These are phyloP conservation scores for Carex littledalei DNA, from an alignment of 176 grass and related monocot genomes.

Conservation along the genomic window DNA sequence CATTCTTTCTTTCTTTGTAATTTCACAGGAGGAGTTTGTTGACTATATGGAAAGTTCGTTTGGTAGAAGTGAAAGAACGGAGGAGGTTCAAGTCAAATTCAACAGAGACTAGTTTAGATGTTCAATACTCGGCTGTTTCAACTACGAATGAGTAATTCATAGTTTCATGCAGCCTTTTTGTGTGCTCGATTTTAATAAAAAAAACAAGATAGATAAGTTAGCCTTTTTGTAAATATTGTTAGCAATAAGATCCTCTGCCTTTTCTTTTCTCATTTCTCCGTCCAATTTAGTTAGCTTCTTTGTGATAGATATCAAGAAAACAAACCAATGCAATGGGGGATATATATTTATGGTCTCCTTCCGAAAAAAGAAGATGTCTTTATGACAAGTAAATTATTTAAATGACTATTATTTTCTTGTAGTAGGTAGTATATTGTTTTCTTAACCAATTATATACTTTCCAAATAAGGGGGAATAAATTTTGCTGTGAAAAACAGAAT, in stretches of 20 bases:
- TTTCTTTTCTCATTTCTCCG: background rate
- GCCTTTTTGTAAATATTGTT: slow-evolving; percentile 4
- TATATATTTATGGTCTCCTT: background rate
- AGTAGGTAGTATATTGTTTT: background rate
- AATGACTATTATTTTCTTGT: background rate
- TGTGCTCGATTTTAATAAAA: background rate
- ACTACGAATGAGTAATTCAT: slow-evolving; percentile 24
- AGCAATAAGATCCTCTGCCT: background rate
- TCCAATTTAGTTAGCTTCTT: background rate
- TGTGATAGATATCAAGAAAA: background rate
- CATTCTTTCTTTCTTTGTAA: background rate
- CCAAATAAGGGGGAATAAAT: background rate
- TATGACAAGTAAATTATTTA: background rate
- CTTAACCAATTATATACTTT: background rate
- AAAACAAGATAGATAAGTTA: background rate
- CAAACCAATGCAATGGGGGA: background rate
- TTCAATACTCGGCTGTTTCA: slow-evolving; percentile 45
- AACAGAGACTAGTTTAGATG: slow-evolving; percentile 15
- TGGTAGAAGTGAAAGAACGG: slow-evolving; percentile 31
- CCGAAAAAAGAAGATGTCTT: background rate
- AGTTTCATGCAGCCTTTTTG: background rate
- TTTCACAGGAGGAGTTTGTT: slow-evolving; percentile 47
- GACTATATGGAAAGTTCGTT: slow-evolving; percentile 46
- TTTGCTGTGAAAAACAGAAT: background rate
- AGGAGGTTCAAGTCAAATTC: slow-evolving; percentile 19